Base-by-base conservation (phyloP, 1,284 basidiomycete genomes). In the Ganoderma lingzhi region DNA sequence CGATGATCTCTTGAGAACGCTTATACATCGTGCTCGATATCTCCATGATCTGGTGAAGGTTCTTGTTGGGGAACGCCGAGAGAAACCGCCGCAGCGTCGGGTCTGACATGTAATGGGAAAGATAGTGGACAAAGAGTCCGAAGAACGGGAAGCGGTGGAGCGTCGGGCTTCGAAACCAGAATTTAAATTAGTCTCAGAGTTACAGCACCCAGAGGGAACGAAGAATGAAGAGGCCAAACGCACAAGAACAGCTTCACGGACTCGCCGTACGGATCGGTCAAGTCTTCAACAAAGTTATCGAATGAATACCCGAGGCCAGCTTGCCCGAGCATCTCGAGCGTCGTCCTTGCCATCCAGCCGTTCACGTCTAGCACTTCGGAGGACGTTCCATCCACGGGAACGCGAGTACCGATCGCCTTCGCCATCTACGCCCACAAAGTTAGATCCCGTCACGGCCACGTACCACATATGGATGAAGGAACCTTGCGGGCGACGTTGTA, bases 241-340 rank as follows among this genome's bases (percentile, higher is more conserved):
- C 53, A 79, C 77, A 71, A 60, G 12, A 79, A 60, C 19, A 69
- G 51, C 65, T 76, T 76, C 32, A 78, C 62, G 14, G 76, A 66
- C 53, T 71, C 65, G 41, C 71, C 70, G 56, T 76, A 77, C 23
- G 62, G 51, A 59, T 76, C 70, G 1, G 66, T 64, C 45, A 62
- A 64, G 42, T 71, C 70, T 12, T 48, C 51, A 9, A 28, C 55
- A 5, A 68, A 61, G 14, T 58, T 60, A 30, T 71, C 70, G 62
- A 71, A 71, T 4, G 70, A 68, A 30, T 71, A 63, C 19, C 70
- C 70, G 4, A 71, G 60, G 5, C 63, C 65, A 5, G 65, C 69
- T 28, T 67, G 69, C 15, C 70, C 70, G 42, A 71, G 51, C 28
- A 68, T 48, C 15, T 71, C 70, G 32, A 71, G 63, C 45, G 63